Percentiles rank a stretch among this genome's conserved stretches.
Conservation (phyloP, 768 basidiomycete genomes). For the Kondoa malvinella region DNA sequence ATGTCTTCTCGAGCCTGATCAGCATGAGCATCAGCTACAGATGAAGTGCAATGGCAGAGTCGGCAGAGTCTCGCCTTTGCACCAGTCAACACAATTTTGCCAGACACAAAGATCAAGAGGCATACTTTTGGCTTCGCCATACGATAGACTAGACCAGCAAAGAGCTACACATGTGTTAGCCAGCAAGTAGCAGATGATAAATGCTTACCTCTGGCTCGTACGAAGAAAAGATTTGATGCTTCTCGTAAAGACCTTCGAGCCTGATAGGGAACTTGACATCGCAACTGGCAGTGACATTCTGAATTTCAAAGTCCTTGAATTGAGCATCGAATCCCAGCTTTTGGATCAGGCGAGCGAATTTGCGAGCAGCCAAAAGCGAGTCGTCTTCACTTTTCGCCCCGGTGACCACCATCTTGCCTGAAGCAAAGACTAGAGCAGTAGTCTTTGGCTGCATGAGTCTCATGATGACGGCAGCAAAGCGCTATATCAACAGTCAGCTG, state of each 20-base stretch:
- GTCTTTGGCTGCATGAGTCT: conserved; percentile 99
- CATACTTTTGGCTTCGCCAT: conserved; percentile 99
- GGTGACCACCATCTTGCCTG: conserved; percentile 99
- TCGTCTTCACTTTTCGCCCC: conserved; percentile 99
- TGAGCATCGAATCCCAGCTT: conserved; percentile 98
- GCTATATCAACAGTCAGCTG: too few species aligned
- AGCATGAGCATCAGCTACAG: neutral
- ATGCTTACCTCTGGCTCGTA: conserved; percentile 84
- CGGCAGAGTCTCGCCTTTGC: conserved; percentile 70
- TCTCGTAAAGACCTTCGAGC: conserved; percentile 88
- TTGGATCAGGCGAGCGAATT: conserved; percentile 97
- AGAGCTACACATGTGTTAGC: conserved; percentile 43
- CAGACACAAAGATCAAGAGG: conserved; percentile 92
- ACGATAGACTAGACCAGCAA: conserved; percentile 96
- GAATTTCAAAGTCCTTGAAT: conserved; percentile 98
- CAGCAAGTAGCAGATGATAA: neutral
- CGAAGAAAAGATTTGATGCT: conserved; percentile 91
- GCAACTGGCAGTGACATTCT: conserved; percentile 95
- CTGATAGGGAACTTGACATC: conserved; percentile 99
- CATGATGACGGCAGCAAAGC: conserved; percentile 99
- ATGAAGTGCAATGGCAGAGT: neutral
- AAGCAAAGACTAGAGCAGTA: conserved; percentile 96
- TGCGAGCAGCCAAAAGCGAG: conserved; percentile 85
- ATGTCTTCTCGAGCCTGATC: conserved; percentile 90
- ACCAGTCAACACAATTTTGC: conserved; percentile 96